Evolutionary conservation across 2,329 filamentous ascomycete species (phyloP), one percentile per base, ranked within the genome.

Genomic region (Ascochyta pisi): DNA sequence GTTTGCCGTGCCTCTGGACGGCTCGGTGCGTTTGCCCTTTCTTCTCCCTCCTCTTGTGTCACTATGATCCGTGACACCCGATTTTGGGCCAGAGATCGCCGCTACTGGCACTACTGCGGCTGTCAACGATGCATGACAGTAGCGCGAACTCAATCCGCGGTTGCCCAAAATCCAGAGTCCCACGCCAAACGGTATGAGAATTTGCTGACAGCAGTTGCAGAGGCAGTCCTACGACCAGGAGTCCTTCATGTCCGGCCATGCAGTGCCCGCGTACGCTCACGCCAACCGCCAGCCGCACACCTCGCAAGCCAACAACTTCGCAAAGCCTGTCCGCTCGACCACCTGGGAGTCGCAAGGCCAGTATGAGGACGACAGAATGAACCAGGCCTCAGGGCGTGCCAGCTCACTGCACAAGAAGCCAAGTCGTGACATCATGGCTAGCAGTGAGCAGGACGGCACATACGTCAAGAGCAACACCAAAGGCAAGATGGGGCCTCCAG

Each of bases 391-490:
- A 13, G 73, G 71, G 33, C 69, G 73, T 48, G 64, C 74, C 27
- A 62, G 71, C 48, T 73, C 73, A 27, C 67, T 78, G 40, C 71
- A 65, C 53, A 73, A 76, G 50, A 79, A 80, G 50, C 51, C 61
- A 34, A 74, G 77, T 44, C 77, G 77, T 42, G 78, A 78, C 51
- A 68, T 78, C 44, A 77, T 77, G 47, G 75, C 77, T 3, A 71
- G 68, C 42, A 72, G 68, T 34, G 78, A 79, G 12, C 73, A 77
- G n/a, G 82, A 84, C 51, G 79, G 78, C 65, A 55, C 78, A 35
- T 71, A 80, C 45, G 79, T 81, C 64, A 76, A 73, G 50, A 61
- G 53, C 19, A 57, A 31, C 37, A 35, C 37, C 42, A 67, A 68
- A 46, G 62, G 60, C 39, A 68, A 65, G 48, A 50, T 50, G 46